Evolutionary conservation across 768 basidiomycete genomes (phyloP).

Genomic region (Pilatotrama ljubarskyi): DNA sequence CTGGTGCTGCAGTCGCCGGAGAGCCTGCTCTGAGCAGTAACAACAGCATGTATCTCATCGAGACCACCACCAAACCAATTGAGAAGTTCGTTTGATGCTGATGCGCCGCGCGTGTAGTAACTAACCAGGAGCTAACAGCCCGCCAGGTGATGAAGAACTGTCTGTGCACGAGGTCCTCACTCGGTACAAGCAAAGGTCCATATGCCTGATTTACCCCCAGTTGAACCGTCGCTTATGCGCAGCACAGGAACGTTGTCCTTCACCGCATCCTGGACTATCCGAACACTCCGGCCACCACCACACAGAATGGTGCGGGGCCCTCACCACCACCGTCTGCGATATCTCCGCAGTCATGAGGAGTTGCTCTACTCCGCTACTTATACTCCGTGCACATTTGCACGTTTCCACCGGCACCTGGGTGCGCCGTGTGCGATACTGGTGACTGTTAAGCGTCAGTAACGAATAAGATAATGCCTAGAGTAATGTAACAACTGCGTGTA

Average conservation of each 20-base stretch:
- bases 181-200: conserved; percentile 70
- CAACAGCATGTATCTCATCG: conserved; percentile 73
- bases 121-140: conserved; percentile 13
- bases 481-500: conserved; percentile 13
- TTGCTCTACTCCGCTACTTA: background rate
- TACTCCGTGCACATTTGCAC: background rate
- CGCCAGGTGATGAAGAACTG: conserved; percentile 34
- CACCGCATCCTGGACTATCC: conserved; percentile 57
- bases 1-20: conserved; percentile 60
- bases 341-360: conserved; percentile 1
- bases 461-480: background rate
- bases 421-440: background rate
- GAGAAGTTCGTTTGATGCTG: conserved; percentile 44
- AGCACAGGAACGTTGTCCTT: conserved; percentile 50
- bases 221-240: background rate
- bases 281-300: background rate
- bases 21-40: conserved; percentile 46
- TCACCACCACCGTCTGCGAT: background rate
- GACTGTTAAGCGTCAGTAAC: background rate
- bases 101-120: background rate
- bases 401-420: background rate
- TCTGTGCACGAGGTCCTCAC: conserved; percentile 53
- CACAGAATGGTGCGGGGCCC: background rate
- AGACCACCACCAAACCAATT: conserved; percentile 54
- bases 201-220: background rate